Evolutionary conservation across 805 yeast genomes (phyloP), one percentile per base, ranked within the genome.

Genomic region (Metschnikowia hibisci): DNA sequence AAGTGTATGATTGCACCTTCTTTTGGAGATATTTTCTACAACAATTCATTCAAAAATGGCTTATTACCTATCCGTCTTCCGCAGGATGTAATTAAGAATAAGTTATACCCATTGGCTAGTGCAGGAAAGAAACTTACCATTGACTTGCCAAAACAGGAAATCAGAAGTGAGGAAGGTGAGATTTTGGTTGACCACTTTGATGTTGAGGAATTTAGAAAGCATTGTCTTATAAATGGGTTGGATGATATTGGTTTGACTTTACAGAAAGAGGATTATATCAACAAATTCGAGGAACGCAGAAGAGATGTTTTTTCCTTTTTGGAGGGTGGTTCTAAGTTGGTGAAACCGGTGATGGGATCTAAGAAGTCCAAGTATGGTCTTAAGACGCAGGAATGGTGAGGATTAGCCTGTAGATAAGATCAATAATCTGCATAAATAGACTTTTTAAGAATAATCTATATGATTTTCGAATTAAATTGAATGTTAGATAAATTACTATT

Each of bases 1-100:
- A 84, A 86, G 66, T 84, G 91, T 51, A 86, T 93, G 60, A 90
- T 93, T 65, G 98, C 98, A 5, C 99, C 98, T 45, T 89, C 97
- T 0, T 93, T 91, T 56, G 99, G 98, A 65, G 99, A 93, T 69
- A 93, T 93, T 57, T 93, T 93, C 76, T 90, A 87, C 80, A 93
- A 87, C 74, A 93, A 93, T 75, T 90, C 97, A 42, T 87, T 87
- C 75, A 93, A 93, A 74, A 93, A 93, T 68, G 96, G 96, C 35
- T 75, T 93, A 64, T 73, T 93, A 52, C 98, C 98, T 46, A 88
- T 93, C 59, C 81, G 96, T 70, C 61, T 93, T n/a, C 84, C 89
- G 20, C 89, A 83, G 57, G 85, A 83, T 13, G 74, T 78, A 9
- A 93, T 93, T 52, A 56, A 69, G 32, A 75, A 71, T 45, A 87